Conservation (phyloP, 371 early-diverging fungal genomes). For the Furculomyces boomerangus region DNA sequence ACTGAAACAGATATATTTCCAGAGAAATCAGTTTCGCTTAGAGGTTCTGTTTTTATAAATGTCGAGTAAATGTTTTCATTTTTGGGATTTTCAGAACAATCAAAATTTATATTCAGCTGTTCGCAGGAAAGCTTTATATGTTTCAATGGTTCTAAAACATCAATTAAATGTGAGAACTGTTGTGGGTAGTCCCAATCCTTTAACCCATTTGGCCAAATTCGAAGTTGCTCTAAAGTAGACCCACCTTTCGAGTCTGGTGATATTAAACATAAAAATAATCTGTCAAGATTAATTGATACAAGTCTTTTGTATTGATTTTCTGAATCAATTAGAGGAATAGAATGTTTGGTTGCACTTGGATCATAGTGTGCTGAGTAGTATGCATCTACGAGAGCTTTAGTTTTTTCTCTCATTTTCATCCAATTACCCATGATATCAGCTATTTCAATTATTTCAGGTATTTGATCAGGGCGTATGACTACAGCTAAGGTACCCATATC, state of each 20-base stretch:
- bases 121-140: background rate
- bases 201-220: background rate
- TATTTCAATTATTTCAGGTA: conserved; percentile 6
- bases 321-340: background rate
- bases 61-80: too few species aligned
- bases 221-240: background rate
- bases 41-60: too few species aligned
- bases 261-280: background rate
- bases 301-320: background rate
- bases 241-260: background rate
- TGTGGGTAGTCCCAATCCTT: background rate
- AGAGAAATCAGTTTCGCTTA: too few species aligned
- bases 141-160: background rate
- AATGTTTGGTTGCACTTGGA: background rate
- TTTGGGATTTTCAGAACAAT: too few species aligned
- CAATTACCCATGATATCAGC: background rate
- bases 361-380: background rate
- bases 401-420: background rate
- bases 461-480: conserved; percentile 12
- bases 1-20: too few species aligned
- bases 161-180: background rate
- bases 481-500: conserved; percentile 9
- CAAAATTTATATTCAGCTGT: background rate
- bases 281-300: background rate
- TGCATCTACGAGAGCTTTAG: background rate